A percentile compares a stretch with the other conserved stretches of the same genome.
phyloP scores from a whole-genome alignment of 768 basidiomycete species.

The Russula olivacea region DNA sequence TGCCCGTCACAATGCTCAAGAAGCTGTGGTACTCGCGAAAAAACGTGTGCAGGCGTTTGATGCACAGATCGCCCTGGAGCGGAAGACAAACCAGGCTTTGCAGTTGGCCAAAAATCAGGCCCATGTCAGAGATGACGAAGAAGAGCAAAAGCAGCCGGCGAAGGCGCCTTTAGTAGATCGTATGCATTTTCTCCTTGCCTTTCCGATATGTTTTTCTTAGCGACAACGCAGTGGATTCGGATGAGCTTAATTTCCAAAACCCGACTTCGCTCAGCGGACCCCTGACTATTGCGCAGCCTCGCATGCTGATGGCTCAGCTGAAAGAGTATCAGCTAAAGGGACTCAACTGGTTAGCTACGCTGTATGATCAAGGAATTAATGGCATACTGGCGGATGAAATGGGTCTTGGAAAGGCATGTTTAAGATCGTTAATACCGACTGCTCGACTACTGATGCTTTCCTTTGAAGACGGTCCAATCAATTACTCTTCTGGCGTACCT shows the following conservation, averaged over 20 bases:
- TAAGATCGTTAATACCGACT: conserved; percentile 25
- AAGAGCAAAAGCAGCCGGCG: conserved; percentile 28
- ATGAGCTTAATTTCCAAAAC: conserved; percentile 99
- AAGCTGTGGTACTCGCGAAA: conserved; percentile 73
- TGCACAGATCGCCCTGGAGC: conserved; percentile 68
- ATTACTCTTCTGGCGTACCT: conserved; percentile 94
- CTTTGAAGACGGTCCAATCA: conserved; percentile 83
- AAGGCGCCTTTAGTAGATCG: conserved; percentile 61
- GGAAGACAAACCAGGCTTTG: conserved; percentile 74
- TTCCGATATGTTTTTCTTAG: not conserved
- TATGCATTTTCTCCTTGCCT: conserved; percentile 36
- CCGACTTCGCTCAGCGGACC: conserved; percentile 84
- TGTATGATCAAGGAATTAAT: conserved; percentile 99
- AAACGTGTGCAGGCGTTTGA: conserved; percentile 84
- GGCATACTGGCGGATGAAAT: conserved; percentile 99
- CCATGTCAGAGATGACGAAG: conserved; percentile 41
- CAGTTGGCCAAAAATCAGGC: conserved; percentile 55
- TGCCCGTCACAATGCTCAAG: conserved; percentile 84
- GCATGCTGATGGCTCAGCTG: conserved; percentile 92
- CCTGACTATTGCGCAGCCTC: conserved; percentile 83
- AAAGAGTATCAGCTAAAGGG: conserved; percentile 99
- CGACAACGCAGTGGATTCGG: conserved; percentile 67
- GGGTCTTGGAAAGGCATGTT: conserved; percentile 79
- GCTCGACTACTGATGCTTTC: not conserved
- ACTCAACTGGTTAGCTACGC: conserved; percentile 92